Evolutionary conservation across 176 grass and related monocot species (phyloP), one percentile per base, ranked within the genome.

Genomic region (Olyra latifolia): DNA sequence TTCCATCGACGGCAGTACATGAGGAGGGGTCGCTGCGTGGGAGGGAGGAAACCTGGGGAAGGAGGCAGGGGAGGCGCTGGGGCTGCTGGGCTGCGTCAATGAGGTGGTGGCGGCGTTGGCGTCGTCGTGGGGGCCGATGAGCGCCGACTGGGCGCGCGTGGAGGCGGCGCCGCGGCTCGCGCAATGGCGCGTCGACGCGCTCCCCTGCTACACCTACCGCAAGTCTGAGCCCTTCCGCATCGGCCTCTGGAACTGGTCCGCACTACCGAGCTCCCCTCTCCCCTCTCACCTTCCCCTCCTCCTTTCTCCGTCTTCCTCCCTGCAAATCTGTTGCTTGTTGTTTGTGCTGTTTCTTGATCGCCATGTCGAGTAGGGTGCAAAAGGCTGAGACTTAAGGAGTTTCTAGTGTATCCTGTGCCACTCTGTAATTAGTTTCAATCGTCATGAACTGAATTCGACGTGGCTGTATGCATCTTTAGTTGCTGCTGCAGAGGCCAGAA

Each of bases 201-300:
- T 95, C 35, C 80, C 90, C 22, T 95, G 90, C 64, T 89, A 83
- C 88, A 89, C 91, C 24, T 90, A 93, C 79, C 93, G 96, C 86
- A 95, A 93, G 85, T 95, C 96, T 16, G 90, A 95, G 43, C 82
- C 90, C 55, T 99, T 99, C 87, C 84, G 88, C 83, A 85, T 99
- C 80, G 96, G 96, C 60, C 90, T 93, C 79, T 99, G 96, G 96
- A 99, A 95, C 82, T 99, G 96, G 96, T 94, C 17, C 54, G 73
- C 77, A 7, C 42, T 25, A 25, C 1, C 15, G 22, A 29, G 43
- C 27, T 23, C 6, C 45, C 47, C 17, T 16, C 12, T 43, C 42
- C 17, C 66, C 44, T 28, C 16, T 29, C 20, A 22, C 29, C 10
- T 10, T 35, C 1, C 30, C 17, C 41, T 35, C 23, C 15, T 76